Percentiles rank a stretch among this genome's conserved stretches.
These are phyloP conservation scores for Jatropha curcas DNA, from an alignment of 345 rosid species.

Conservation along the genomic window DNA sequence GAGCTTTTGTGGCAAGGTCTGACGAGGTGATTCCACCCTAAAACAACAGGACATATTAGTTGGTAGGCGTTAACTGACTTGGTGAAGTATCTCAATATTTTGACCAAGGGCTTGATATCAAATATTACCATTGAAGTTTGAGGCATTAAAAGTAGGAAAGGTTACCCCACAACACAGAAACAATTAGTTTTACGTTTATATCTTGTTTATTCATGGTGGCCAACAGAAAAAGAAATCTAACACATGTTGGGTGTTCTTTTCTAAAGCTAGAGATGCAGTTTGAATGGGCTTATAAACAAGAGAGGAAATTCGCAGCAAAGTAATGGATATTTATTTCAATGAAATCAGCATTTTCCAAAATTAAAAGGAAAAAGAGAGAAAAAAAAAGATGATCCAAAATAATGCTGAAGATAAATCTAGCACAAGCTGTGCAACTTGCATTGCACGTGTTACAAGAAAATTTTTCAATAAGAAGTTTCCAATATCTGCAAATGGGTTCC, in stretches of 20 bases:
- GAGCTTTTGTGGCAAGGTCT: conserved; percentile 96
- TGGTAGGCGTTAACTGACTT: background rate
- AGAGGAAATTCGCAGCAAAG: no score
- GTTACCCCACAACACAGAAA: background rate
- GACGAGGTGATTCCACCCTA: conserved; percentile 99
- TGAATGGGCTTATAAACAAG: background rate
- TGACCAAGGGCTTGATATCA: background rate
- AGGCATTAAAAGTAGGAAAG: background rate
- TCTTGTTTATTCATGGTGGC: background rate
- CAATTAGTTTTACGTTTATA: background rate
- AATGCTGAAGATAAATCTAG: no score
- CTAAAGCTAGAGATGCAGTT: background rate
- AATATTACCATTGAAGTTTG: background rate
- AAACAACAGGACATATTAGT: conserved; percentile 16
- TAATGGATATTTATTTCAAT: background rate
- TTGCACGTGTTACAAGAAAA: no score
- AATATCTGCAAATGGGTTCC: no score
- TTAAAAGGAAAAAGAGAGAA: no score
- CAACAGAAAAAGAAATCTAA: background rate
- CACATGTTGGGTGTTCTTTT: background rate
- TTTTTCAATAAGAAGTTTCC: no score
- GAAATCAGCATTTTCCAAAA: no score
- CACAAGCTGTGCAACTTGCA: no score
- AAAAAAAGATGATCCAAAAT: no score
- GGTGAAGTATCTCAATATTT: background rate